Conservation (phyloP, 257 asterid genomes). For the Paulownia fortunei region DNA sequence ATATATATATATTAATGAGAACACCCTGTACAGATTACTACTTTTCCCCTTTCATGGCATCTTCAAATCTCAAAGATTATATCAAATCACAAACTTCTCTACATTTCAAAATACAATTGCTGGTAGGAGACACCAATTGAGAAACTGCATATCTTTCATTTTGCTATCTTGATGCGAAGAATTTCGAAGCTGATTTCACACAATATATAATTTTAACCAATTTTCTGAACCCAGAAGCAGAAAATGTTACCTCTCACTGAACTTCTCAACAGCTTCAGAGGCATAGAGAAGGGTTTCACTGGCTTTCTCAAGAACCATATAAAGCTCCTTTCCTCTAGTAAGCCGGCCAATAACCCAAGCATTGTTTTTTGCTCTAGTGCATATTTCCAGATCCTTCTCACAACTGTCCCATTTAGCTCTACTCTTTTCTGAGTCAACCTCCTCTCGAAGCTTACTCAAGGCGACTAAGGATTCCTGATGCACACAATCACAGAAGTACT, state of each 20-base stretch:
- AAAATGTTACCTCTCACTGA: slow-evolving; percentile 83
- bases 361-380: slow-evolving; percentile 88
- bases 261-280: slow-evolving; percentile 87
- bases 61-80: too few relatives aligned
- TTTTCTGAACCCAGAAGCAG: slow-evolving; percentile 9
- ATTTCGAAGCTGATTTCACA: not conserved
- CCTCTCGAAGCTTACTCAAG: slow-evolving; percentile 82
- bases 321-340: slow-evolving; percentile 87
- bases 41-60: too few relatives aligned
- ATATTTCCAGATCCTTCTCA: slow-evolving; percentile 78
- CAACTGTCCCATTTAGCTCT: slow-evolving; percentile 57
- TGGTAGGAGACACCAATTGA: not conserved
- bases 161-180: not conserved
- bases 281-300: slow-evolving; percentile 93
- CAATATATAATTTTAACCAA: not conserved
- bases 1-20: too few relatives aligned
- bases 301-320: slow-evolving; percentile 97
- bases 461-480: slow-evolving; percentile 85
- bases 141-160: not conserved
- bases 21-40: not conserved
- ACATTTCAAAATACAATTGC: not conserved
- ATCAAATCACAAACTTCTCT: not conserved
- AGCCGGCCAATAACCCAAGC: slow-evolving; percentile 92
- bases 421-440: slow-evolving; percentile 77
- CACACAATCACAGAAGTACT: slow-evolving; percentile 20